Percentiles rank a stretch among this genome's conserved stretches.
Conservation (phyloP, 371 early-diverging fungal species). For the Rozella allomycis region DNA sequence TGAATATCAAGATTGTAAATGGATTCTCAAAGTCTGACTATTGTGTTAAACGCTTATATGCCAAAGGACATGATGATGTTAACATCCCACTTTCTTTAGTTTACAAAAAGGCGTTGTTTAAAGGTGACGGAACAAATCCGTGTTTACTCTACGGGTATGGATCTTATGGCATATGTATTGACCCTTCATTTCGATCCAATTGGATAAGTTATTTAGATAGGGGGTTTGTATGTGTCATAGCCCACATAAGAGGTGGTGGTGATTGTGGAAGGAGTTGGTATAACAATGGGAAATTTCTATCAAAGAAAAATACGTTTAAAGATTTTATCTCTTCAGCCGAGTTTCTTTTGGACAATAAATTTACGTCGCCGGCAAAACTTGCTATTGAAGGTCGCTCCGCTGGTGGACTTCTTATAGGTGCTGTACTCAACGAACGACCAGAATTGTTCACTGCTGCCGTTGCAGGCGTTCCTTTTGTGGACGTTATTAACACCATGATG, state of each 20-base stretch:
- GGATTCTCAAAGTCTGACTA: too few species aligned
- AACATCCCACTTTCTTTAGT: conserved; percentile 15
- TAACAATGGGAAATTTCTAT: conserved; percentile 17
- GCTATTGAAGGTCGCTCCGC: conserved; percentile 19
- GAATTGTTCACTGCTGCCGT: conserved; percentile 12
- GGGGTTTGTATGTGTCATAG: conserved; percentile 13
- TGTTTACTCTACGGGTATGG: conserved; percentile 16
- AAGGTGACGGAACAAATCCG: conserved; percentile 12
- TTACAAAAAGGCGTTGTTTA: conserved; percentile 11
- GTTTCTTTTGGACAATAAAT: conserved; percentile 8
- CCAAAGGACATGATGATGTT: conserved; percentile 10
- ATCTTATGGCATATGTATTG: conserved; percentile 12
- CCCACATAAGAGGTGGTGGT: conserved; percentile 20
- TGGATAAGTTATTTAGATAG: conserved; percentile 13
- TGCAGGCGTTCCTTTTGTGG: conserved; percentile 24
- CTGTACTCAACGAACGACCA: conserved; percentile 15
- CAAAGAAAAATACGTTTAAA: conserved; percentile 21
- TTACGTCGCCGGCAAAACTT: conserved; percentile 8
- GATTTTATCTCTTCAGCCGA: conserved; percentile 18
- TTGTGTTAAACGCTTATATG: too few species aligned
- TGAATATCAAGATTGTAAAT: too few species aligned
- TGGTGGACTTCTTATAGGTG: conserved; percentile 21
- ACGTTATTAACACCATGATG: conserved; percentile 25
- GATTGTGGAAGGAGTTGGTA: conserved; percentile 20
- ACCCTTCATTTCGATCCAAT: conserved; percentile 4